phyloP scores from a whole-genome alignment of 2,329 filamentous ascomycete species.

The Graphilbum fragrans region DNA sequence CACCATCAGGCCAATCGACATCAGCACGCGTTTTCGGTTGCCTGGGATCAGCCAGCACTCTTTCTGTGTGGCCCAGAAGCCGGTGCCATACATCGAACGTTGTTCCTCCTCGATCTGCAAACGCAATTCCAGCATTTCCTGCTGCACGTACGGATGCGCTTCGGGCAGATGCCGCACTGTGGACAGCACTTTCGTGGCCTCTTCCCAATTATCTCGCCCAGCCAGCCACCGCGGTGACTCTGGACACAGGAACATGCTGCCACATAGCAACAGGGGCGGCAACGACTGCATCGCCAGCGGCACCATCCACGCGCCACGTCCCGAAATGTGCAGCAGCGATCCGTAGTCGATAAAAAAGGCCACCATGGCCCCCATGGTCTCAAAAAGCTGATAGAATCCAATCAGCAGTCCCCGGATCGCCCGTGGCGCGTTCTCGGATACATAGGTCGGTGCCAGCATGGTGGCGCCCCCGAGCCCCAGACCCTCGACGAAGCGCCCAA shows the following conservation, averaged over 20 bases:
- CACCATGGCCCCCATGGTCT: conserved; percentile 37
- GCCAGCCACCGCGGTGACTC: conserved; percentile 51
- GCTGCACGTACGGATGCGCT: conserved; percentile 23
- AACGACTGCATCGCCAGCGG: conserved; percentile 45
- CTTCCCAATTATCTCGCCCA: conserved; percentile 43
- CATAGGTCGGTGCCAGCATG: conserved; percentile 48
- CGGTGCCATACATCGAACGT: conserved; percentile 11
- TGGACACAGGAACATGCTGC: conserved; percentile 43
- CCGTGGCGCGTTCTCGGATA: conserved; percentile 46
- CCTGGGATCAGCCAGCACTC: conserved; percentile 18
- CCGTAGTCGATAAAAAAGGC: conserved; percentile 44
- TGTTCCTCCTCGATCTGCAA: conserved; percentile 18
- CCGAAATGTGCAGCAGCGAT: conserved; percentile 27
- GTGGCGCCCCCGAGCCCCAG: conserved; percentile 37
- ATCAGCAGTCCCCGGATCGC: conserved; percentile 47
- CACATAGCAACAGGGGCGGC: conserved; percentile 39
- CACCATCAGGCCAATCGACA: conserved; percentile 37
- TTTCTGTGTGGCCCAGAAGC: conserved; percentile 14
- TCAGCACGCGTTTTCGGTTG: conserved; percentile 35
- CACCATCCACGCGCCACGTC: conserved; percentile 38
- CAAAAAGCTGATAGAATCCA: conserved; percentile 48
- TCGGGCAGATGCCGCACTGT: conserved; percentile 21
- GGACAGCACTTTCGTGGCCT: conserved; percentile 19
- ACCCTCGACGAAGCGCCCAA: conserved; percentile 36
- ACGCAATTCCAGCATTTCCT: conserved; percentile 19